Conservation (phyloP, 768 basidiomycete genomes). For the Strobilomyces dryophilus region DNA sequence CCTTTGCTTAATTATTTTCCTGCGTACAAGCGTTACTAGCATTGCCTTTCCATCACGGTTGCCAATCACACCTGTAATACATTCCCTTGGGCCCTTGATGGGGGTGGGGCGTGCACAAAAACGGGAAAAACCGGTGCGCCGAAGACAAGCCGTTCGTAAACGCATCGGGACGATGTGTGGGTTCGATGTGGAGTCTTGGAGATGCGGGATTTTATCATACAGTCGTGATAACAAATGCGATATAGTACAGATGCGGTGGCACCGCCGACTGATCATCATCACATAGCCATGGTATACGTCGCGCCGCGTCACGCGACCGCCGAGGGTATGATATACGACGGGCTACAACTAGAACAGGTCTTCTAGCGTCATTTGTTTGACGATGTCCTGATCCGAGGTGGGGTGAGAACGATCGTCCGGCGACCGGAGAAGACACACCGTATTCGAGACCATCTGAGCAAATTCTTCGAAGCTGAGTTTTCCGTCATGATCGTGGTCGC, state of each 20-base stretch:
- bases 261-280: conserved; percentile 9
- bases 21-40: conserved; percentile 15
- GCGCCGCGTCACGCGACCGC: conserved; percentile 4
- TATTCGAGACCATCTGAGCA: conserved; percentile 93
- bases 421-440: conserved; percentile 46
- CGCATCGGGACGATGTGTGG: background rate
- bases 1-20: conserved; percentile 18
- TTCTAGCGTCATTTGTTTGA: conserved; percentile 98
- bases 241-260: conserved; percentile 21
- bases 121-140: background rate
- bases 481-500: conserved; percentile 96
- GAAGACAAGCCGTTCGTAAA: background rate
- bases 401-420: conserved; percentile 7
- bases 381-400: conserved; percentile 68
- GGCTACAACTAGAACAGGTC: conserved; percentile 83
- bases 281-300: conserved; percentile 16
- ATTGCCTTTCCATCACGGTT: conserved; percentile 1
- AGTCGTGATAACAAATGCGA: conserved; percentile 13
- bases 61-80: conserved; percentile 1
- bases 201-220: conserved; percentile 16
- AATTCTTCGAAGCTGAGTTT: conserved; percentile 98
- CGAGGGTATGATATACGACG: conserved; percentile 18
- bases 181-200: conserved; percentile 4
- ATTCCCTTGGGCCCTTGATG: background rate
- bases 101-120: background rate